Evolutionary conservation across 345 rosid species (phyloP), one percentile per base, ranked within the genome.

Genomic region (Melastoma malabathricum): DNA sequence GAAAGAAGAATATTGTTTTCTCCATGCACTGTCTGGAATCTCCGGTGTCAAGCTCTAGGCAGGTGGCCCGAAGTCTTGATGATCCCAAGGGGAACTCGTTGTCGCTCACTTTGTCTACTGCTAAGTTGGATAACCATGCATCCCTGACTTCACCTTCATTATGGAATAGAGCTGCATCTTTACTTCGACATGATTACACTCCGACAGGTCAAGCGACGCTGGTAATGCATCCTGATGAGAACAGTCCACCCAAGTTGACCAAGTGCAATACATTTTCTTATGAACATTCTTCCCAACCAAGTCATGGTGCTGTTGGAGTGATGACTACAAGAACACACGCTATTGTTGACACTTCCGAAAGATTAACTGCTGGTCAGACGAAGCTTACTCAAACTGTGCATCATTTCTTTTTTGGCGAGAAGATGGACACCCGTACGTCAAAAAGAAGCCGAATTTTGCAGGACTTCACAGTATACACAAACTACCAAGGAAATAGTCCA

Each of bases 271-370:
- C 64, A 13, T 44, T 46, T 18, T 45, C 49, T 56, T 51, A 59
- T 20, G 58, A 53, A 48, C 58, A 58, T 47, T 63, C 16, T 58
- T 66, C 71, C 9, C 12, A 2, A 34, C 54, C 52, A 48, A 72
- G 62, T 50, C 38, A 16, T 20, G 45, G 75, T 47, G 50, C 62
- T 43, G 60, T 51, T 47, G 78, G 68, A 68, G 62, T 54, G 44
- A 68, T 66, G 51, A 65, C 68, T 23, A 72, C 73, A 86, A 74
- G 80, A 68, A 68, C 74, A 47, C 51, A 61, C 46, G 25, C 92
- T 6, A 51, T 71, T 7, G 60, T 59, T 55, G 90, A 72, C 61
- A 64, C 94, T 5, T 55, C 63, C 50, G 58, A 63, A 47, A 68
- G 65, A 17, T 58, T 57, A 59, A 46, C 68, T 3, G 51, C 56